phyloP scores from a whole-genome alignment of 345 rosid species.

The Capsella bursapastoris region DNA sequence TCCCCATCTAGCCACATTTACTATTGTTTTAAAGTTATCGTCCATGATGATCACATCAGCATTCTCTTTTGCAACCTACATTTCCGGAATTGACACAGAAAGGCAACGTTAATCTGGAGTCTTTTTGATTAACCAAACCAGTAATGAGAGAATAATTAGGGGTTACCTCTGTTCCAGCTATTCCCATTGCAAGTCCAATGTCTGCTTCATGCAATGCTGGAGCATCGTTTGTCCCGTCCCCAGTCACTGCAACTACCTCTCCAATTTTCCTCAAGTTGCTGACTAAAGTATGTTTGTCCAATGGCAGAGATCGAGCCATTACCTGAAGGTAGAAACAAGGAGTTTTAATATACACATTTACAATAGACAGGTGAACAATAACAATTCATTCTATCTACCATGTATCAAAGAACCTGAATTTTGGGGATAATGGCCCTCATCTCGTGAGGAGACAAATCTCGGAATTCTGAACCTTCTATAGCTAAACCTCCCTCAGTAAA shows the following conservation, averaged over 20 bases:
- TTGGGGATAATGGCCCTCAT: constrained; percentile 65
- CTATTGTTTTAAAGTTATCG: constrained; percentile 76
- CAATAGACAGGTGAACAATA: not conserved
- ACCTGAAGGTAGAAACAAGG: constrained; percentile 49
- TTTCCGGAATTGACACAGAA: not conserved
- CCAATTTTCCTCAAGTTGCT: constrained; percentile 51
- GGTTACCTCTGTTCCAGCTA: constrained; percentile 91
- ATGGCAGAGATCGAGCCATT: constrained; percentile 64
- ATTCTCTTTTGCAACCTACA: constrained; percentile 81
- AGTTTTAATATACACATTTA: not conserved
- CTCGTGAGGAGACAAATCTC: constrained; percentile 59
- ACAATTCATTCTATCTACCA: constrained; percentile 3
- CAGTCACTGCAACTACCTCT: constrained; percentile 92
- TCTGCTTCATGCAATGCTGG: constrained; percentile 95
- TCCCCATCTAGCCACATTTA: constrained; percentile 81
- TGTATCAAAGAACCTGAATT: constrained; percentile 54
- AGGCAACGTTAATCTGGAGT: not conserved
- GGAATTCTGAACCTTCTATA: constrained; percentile 74
- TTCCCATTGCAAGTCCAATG: constrained; percentile 98
- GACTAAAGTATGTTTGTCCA: constrained; percentile 64
- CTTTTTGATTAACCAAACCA: not conserved
- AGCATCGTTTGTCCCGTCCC: constrained; percentile 96
- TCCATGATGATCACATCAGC: constrained; percentile 89
- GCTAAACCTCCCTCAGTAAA: constrained; percentile 68
- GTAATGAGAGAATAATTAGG: not conserved